A percentile compares a stretch with the other conserved stretches of the same genome.
These are phyloP conservation scores for Cerioporus squamosus DNA, from an alignment of 1,284 basidiomycete species.

Conservation along the genomic window DNA sequence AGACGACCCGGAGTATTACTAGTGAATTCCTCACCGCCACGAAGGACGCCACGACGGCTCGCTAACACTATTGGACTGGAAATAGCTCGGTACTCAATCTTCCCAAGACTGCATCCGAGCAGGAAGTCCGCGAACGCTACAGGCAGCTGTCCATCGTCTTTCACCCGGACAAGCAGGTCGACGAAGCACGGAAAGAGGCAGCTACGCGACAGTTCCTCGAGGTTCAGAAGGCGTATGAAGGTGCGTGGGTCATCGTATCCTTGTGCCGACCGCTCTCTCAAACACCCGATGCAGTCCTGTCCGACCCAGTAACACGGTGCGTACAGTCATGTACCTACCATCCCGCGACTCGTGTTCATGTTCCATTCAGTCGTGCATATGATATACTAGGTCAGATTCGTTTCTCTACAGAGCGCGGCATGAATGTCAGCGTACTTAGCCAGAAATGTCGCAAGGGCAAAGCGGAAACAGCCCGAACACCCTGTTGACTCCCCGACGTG, in stretches of 20 bases:
- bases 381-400: conserved; percentile 64
- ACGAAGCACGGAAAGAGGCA: conserved; percentile 56
- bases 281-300: conserved; percentile 55
- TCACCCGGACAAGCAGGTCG: conserved; percentile 85
- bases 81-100: conserved; percentile 71
- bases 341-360: conserved; percentile 20
- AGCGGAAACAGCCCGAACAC: no score
- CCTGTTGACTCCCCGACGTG: no score
- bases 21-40: conserved; percentile 19
- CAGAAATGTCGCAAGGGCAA: no score
- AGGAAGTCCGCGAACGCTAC: conserved; percentile 77
- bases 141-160: conserved; percentile 75
- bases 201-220: conserved; percentile 73
- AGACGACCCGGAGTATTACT: conserved; percentile 27
- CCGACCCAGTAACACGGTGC: conserved; percentile 74
- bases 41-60: conserved; percentile 10
- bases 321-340: conserved; percentile 17
- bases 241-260: conserved; percentile 40
- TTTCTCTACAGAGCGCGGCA: background rate
- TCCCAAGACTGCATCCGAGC: conserved; percentile 61
- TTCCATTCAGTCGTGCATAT: conserved; percentile 57
- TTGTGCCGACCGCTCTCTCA: background rate
- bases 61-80: conserved; percentile 2
- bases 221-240: conserved; percentile 81
- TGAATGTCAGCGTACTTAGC: no score